Percentiles rank a stretch among this genome's conserved stretches.
Evolutionary conservation across 306 rosid species (phyloP).

Genomic region (Dryas octopetala): DNA sequence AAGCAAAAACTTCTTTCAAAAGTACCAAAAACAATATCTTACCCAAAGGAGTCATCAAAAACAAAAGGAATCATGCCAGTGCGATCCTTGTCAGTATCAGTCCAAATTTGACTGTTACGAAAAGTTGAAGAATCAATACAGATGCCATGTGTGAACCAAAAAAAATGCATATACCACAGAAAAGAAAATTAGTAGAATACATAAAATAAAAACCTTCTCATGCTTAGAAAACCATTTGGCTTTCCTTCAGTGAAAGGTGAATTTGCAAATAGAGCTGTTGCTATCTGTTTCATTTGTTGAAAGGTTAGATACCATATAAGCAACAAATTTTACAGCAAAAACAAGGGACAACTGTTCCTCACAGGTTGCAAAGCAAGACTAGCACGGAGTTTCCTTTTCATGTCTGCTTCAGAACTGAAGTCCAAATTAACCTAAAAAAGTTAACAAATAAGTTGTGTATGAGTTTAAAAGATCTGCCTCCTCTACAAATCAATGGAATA

Average conservation of each 20-base stretch:
- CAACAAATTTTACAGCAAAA: slow-evolving; percentile 22
- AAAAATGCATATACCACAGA: slow-evolving; percentile 7
- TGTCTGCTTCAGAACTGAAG: slow-evolving; percentile 91
- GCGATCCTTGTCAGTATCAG: slow-evolving; percentile 84
- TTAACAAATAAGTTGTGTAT: slow-evolving; percentile 11
- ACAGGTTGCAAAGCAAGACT: slow-evolving; percentile 98
- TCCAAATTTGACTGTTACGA: slow-evolving; percentile 84
- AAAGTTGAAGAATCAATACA: slow-evolving; percentile 23
- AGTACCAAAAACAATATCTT: slow-evolving; percentile 8
- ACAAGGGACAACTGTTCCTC: slow-evolving; percentile 38
- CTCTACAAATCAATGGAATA: slow-evolving; percentile 25
- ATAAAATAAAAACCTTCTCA: slow-evolving; percentile 73
- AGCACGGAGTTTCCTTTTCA: slow-evolving; percentile 91
- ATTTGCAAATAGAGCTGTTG: slow-evolving; percentile 96
- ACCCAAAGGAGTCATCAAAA: slow-evolving; percentile 92
- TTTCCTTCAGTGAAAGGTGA: slow-evolving; percentile 96
- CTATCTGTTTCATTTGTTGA: slow-evolving; percentile 67
- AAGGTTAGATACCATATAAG: slow-evolving; percentile 28
- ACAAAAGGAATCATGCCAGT: slow-evolving; percentile 98
- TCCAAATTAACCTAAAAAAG: slow-evolving; percentile 85
- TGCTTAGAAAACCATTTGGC: slow-evolving; percentile 91
- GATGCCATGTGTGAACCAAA: slow-evolving; percentile 6
- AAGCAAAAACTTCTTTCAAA: background rate
- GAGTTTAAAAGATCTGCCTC: slow-evolving; percentile 15
- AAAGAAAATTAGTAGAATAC: slow-evolving; percentile 7